These are phyloP conservation scores for Amanita rimosa DNA, from an alignment of 768 basidiomycete genomes.

Conservation along the genomic window DNA sequence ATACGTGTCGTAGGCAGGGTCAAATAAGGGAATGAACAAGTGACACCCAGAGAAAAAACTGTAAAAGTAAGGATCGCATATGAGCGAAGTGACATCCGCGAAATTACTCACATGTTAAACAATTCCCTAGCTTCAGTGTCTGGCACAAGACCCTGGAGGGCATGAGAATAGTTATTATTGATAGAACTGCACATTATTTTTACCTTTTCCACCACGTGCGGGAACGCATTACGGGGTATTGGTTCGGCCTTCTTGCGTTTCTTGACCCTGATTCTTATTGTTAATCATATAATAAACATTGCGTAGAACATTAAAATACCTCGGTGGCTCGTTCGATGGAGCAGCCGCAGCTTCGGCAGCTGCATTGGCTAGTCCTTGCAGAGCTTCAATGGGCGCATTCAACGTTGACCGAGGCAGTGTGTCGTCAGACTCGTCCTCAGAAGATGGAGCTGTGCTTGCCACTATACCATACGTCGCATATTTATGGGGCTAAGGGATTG, in stretches of 20 bases:
- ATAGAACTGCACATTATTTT: slow-evolving; percentile 1
- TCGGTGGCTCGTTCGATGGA: slow-evolving; percentile 51
- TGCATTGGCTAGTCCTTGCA: slow-evolving; percentile 90
- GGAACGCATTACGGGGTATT: slow-evolving; percentile 76
- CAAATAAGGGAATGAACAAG: slow-evolving; percentile 93
- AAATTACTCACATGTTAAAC: slow-evolving; percentile 68
- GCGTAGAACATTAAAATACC: slow-evolving; percentile 25
- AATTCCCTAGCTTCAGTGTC: slow-evolving; percentile 84
- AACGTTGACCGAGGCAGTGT: slow-evolving; percentile 74
- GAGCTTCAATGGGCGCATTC: slow-evolving; percentile 88
- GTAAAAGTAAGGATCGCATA: slow-evolving; percentile 24
- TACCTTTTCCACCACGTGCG: slow-evolving; percentile 84
- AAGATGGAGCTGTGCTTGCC: slow-evolving; percentile 72
- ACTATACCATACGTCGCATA: slow-evolving; percentile 88
- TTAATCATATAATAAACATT: slow-evolving; percentile 2
- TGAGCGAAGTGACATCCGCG: slow-evolving; percentile 16
- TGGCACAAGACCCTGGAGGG: slow-evolving; percentile 61
- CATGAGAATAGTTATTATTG: slow-evolving; percentile 4
- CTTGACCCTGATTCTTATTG: slow-evolving; percentile 45
- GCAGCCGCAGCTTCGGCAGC: slow-evolving; percentile 88
- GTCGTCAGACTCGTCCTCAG: slow-evolving; percentile 88
- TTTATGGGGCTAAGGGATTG: slow-evolving; percentile 57
- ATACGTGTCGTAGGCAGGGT: slow-evolving; percentile 87
- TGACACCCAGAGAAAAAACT: slow-evolving; percentile 96
- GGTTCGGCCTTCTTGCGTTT: slow-evolving; percentile 81